Conservation (phyloP, 2,329 filamentous ascomycete genomes). For the Gliomastix tumulicola region DNA sequence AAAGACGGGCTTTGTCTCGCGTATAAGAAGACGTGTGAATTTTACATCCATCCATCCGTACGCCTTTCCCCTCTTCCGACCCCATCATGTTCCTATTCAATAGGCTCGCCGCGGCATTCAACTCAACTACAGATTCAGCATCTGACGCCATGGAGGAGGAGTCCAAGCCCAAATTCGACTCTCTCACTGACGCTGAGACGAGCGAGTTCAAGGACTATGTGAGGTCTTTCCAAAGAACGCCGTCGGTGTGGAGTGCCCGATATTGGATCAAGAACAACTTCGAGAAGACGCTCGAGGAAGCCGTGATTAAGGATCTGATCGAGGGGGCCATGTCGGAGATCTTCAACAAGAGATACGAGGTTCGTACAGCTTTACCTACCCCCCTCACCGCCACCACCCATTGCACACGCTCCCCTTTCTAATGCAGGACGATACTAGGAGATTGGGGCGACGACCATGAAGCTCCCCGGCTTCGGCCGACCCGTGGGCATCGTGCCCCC, state of each 20-base stretch:
- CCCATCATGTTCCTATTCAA: too few relatives aligned
- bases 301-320: not conserved
- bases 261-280: not conserved
- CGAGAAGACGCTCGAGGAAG: not conserved
- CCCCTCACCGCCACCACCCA: not conserved
- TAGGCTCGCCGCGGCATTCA: too few relatives aligned
- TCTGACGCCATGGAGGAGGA: too few relatives aligned
- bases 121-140: too few relatives aligned
- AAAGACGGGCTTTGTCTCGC: too few relatives aligned
- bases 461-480: conserved; percentile 16
- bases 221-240: not conserved
- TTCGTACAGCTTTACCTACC: not conserved
- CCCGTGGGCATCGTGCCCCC: conserved; percentile 10
- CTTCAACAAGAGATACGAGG: not conserved
- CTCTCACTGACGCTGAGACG: not conserved
- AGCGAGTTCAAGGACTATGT: not conserved
- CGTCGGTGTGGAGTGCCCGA: not conserved
- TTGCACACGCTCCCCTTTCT: not conserved
- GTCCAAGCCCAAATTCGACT: too few relatives aligned
- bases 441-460: not conserved
- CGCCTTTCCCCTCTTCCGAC: too few relatives aligned
- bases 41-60: too few relatives aligned
- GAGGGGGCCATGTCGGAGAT: too few relatives aligned
- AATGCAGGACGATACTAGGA: not conserved
- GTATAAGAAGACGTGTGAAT: too few relatives aligned